phyloP scores from a whole-genome alignment of 371 early-diverging fungal species.

The Apophysomyces variabilis region DNA sequence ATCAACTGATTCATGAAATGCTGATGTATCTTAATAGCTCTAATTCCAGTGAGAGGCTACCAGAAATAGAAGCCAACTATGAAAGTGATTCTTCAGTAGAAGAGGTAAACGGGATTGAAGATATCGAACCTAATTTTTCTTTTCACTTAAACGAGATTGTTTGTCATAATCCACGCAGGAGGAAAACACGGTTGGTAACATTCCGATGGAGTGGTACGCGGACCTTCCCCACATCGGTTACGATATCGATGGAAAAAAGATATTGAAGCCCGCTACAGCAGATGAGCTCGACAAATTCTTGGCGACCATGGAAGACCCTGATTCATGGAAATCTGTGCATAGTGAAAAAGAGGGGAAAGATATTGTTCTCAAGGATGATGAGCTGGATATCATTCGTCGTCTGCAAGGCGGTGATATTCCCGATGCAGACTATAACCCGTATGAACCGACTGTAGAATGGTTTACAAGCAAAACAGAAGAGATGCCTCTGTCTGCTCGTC shows the following conservation, averaged over 20 bases:
- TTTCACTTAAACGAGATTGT: neutral
- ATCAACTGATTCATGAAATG: slow-evolving; percentile 41
- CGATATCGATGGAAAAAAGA: slow-evolving; percentile 89
- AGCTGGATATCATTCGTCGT: slow-evolving; percentile 90
- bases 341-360: slow-evolving; percentile 84
- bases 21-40: neutral
- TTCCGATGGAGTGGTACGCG: slow-evolving; percentile 96
- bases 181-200: slow-evolving; percentile 87
- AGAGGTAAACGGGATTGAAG: slow-evolving; percentile 55
- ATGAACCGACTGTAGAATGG: slow-evolving; percentile 92
- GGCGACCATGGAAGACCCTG: slow-evolving; percentile 90
- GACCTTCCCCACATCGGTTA: slow-evolving; percentile 97
- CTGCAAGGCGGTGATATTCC: slow-evolving; percentile 83
- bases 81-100: slow-evolving; percentile 92
- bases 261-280: slow-evolving; percentile 83
- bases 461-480: slow-evolving; percentile 84
- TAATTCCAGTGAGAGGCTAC: slow-evolving; percentile 46
- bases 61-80: slow-evolving; percentile 91
- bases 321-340: slow-evolving; percentile 86
- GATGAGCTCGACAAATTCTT: slow-evolving; percentile 95
- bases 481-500: slow-evolving; percentile 81
- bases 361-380: slow-evolving; percentile 82
- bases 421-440: slow-evolving; percentile 86
- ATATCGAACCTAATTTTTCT: neutral
- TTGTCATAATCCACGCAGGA: slow-evolving; percentile 31